Conservation (phyloP, 257 asterid genomes). For the Phtheirospermum japonicum region DNA sequence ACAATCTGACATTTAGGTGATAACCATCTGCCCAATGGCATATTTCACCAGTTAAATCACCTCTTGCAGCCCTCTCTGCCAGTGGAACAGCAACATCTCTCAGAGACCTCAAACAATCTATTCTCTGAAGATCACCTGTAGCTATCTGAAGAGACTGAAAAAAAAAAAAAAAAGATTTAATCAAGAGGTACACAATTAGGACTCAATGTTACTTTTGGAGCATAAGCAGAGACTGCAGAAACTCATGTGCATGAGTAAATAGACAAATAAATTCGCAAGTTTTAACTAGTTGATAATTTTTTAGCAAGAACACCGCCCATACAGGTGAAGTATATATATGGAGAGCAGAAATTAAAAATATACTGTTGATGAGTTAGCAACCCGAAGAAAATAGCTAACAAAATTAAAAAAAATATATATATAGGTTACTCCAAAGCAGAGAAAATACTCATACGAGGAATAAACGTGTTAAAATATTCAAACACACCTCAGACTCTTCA, state of each 20-base stretch:
- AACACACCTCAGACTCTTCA: conserved; percentile 94
- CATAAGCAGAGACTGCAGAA: conserved; percentile 14
- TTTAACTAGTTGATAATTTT: too few relatives aligned
- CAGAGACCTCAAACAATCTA: conserved; percentile 83
- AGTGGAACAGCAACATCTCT: conserved; percentile 78
- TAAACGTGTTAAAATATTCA: conserved; percentile 16
- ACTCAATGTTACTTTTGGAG: background rate
- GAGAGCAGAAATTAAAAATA: too few relatives aligned
- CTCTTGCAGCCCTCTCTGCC: conserved; percentile 97
- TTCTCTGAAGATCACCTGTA: conserved; percentile 84
- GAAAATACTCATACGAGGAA: conserved; percentile 17
- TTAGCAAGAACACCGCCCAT: conserved; percentile 2
- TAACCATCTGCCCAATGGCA: conserved; percentile 99
- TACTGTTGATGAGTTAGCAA: too few relatives aligned
- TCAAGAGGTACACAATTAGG: conserved; percentile 10
- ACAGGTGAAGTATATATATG: conserved; percentile 16
- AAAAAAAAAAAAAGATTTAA: conserved; percentile 20
- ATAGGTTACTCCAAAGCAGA: conserved; percentile 16
- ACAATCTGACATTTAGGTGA: conserved; percentile 81
- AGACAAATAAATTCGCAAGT: conserved; percentile 14
- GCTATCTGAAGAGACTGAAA: conserved; percentile 84
- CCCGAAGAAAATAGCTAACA: too few relatives aligned
- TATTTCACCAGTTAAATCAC: conserved; percentile 98
- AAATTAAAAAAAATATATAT: too few relatives aligned
- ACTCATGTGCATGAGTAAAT: conserved; percentile 20